Evolutionary conservation across 2,329 filamentous ascomycete species (phyloP), one percentile per base, ranked within the genome.

Genomic region (Fusarium odoratissimum): DNA sequence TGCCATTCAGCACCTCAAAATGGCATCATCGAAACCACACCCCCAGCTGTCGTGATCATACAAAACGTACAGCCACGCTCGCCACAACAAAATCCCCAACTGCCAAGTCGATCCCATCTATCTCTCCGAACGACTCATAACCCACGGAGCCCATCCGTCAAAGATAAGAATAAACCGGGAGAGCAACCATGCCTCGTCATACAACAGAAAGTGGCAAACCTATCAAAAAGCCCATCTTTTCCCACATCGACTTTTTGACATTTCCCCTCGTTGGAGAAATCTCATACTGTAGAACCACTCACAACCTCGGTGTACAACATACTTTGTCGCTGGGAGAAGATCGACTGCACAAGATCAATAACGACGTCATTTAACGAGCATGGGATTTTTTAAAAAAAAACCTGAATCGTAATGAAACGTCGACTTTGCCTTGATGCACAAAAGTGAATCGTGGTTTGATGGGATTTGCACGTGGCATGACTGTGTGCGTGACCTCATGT

Each of bases 401-500:
- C 64, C 25, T 52, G 40, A 52, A 69, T 69, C 44, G 64, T 37
- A n/a, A 57, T 58, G 60, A 64, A 64, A 44, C 49, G 30, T 44
- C 42, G 60, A 37, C n/a, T 49, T 65, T 45, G 40, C 11, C 16
- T 31, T n/a, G 12, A 42, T 67, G 65, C 66, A 66, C 49, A 23
- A 38, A 49, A 35, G 31, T 40, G 48, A 64, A 64, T 70, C 40
- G 41, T 54, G 46, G 19, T 28, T 40, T 31, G 48, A 23, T 21
- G 37, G 48, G 35, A n/a, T 42, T 48, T 60, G 57, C 71, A 73
- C 49, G 70, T 73, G 71, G 70, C 45, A 67, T 64, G 64, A 65
- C 40, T 48, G 46, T 30, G 52, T 30, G 48, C 55, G 74, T 76
- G 75, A 76, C 75, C 75, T 76, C 74, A 75, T 75, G 65, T 37